A percentile compares a stretch with the other conserved stretches of the same genome.
Conservation (phyloP, 805 yeast genomes). For the Starmerella ratchasimensis region DNA sequence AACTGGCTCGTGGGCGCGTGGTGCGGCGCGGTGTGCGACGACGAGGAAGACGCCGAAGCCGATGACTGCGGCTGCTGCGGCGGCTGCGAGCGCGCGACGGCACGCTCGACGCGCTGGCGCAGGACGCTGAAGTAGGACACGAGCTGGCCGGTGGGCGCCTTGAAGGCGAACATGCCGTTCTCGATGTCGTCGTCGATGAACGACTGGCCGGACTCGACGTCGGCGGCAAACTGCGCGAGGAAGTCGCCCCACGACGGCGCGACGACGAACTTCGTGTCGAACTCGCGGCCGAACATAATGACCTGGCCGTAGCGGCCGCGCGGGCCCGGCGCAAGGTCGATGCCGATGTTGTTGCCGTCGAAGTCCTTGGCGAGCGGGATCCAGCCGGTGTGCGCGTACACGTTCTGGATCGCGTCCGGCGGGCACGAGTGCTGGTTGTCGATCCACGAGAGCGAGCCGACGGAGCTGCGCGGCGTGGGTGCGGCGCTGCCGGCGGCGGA, state of each 20-base stretch:
- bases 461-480: background rate
- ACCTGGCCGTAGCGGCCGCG: constrained; percentile 80
- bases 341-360: constrained; percentile 81
- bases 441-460: constrained; percentile 21
- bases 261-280: constrained; percentile 73
- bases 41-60: constrained; percentile 1
- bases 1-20: constrained; percentile 1
- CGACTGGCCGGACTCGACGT: constrained; percentile 74
- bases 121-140: constrained; percentile 50
- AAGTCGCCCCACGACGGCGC: constrained; percentile 88
- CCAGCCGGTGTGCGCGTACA: constrained; percentile 86
- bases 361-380: constrained; percentile 80
- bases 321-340: constrained; percentile 75
- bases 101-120: constrained; percentile 32
- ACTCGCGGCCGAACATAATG: constrained; percentile 85
- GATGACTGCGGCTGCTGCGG: constrained; percentile 5
- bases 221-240: constrained; percentile 67
- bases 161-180: constrained; percentile 37
- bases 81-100: constrained; percentile 6
- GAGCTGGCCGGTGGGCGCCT: constrained; percentile 54
- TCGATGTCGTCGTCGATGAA: constrained; percentile 51
- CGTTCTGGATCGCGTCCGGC: constrained; percentile 52
- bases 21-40: constrained; percentile 7
- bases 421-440: constrained; percentile 60
- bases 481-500: background rate